Base-by-base conservation (phyloP, 2,329 filamentous ascomycete species). In the Fusarium sp. region DNA sequence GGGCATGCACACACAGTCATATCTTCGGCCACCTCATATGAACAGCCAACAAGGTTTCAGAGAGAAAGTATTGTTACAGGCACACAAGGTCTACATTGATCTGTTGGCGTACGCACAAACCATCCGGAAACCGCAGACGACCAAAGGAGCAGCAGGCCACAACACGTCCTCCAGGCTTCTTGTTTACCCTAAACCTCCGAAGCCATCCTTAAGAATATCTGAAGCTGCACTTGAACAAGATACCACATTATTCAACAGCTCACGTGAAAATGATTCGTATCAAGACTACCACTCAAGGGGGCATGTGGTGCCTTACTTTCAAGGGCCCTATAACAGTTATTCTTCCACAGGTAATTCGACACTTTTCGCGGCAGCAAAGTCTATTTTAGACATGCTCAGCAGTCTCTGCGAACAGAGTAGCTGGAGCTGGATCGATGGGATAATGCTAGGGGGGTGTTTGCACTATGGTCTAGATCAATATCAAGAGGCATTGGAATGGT, bases 391-490 rank as follows among this genome's bases (percentile, higher is more conserved):
- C 41, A 89, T 94, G 76, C 85, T 97, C 25, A 90, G 89, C 20
- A 89, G 86, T 71, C 83, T 97, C 11, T 97, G 94, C 78, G 90
- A 93, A 76, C 92, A 95, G 79, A 94, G 92, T 76, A 88, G 87
- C 14, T 96, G 94, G 93, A 89, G 90, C 75, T 99, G 96, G 96
- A 88, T 94, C 58, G 95, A 98, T 78, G 96, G 96, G 4, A 95
- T 98, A 85, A 85, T 98, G 42, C 85, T 98, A 11, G 94, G 93
- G 42, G 96, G 96, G 4, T 98, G 96, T 82, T 85, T 99, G 64
- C 92, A 95, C 54, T 98, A 98, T 83, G 95, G 93, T 12, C 83
- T 98, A 18, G 94, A 94, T 69, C 91, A 94, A 78, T 97, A 96
- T 78, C 88, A 93, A 69, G 92, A 94, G 71, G 92, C 93, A 20